Evolutionary conservation across 495 filamentous ascomycete genomes (phyloP).

Genomic region (Evernia prunastri): DNA sequence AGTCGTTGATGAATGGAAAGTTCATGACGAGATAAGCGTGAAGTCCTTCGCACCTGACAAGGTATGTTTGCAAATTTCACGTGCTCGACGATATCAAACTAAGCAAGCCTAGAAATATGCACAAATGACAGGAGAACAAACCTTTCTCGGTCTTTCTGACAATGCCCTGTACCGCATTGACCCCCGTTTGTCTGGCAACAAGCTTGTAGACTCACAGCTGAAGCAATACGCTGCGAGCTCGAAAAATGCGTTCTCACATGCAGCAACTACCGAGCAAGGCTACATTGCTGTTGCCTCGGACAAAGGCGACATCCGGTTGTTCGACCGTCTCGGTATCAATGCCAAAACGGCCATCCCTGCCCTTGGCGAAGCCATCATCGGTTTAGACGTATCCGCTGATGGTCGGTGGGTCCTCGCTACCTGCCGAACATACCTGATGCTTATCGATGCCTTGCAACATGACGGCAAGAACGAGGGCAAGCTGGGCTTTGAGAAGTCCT

Average conservation of each 20-base stretch:
- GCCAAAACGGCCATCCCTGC: conserved; percentile 96
- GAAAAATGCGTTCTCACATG: conserved; percentile 93
- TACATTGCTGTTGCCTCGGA: conserved; percentile 94
- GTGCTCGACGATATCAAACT: neutral
- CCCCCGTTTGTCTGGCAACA: conserved; percentile 81
- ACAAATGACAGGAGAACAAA: conserved; percentile 92
- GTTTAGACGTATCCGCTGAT: conserved; percentile 88
- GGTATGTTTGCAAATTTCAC: conserved; percentile 36
- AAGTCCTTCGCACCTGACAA: conserved; percentile 86
- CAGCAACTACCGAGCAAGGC: conserved; percentile 91
- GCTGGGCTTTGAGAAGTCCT: conserved; percentile 90
- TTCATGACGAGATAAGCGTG: conserved; percentile 95
- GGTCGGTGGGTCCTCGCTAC: conserved; percentile 93
- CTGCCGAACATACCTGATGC: conserved; percentile 87
- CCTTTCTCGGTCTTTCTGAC: conserved; percentile 83
- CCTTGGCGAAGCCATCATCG: conserved; percentile 89
- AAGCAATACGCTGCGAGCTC: conserved; percentile 76
- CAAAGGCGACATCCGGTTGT: conserved; percentile 95
- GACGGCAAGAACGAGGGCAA: conserved; percentile 95
- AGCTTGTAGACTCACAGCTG: conserved; percentile 83
- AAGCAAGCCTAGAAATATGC: conserved; percentile 67
- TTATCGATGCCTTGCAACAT: conserved; percentile 86
- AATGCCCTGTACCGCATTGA: conserved; percentile 94
- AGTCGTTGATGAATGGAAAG: conserved; percentile 98
- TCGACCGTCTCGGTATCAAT: conserved; percentile 92